These are phyloP conservation scores for Thuja plicata DNA, from an alignment of 83 land plant genomes.

Conservation along the genomic window DNA sequence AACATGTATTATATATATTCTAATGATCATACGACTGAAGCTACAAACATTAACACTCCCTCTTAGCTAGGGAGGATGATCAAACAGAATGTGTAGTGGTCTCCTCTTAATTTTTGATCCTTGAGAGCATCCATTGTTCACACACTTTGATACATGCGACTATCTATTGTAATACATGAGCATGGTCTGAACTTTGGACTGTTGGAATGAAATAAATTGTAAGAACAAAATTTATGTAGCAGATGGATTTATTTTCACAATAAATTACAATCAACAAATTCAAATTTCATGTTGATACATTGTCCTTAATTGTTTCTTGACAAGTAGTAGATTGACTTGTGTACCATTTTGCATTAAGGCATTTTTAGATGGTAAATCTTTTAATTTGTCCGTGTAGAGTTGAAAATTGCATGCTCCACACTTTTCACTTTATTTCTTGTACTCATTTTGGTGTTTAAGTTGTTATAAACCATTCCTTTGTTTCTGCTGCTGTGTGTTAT, in stretches of 20 bases:
- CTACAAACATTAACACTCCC: no score
- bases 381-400: not conserved
- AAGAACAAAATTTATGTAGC: not conserved
- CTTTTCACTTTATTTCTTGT: no score
- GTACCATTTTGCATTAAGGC: not conserved
- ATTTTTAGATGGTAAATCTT: not conserved
- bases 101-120: not conserved
- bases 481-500: no score
- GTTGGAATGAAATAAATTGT: not conserved
- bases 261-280: not conserved
- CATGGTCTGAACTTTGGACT: not conserved
- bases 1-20: no score
- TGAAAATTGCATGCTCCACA: no score
- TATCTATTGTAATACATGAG: not conserved
- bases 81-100: no score
- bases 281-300: not conserved
- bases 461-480: no score
- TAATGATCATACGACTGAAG: no score
- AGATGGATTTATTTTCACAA: not conserved
- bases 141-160: not conserved
- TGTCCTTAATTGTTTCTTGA: not conserved
- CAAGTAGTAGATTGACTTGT: not conserved
- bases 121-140: not conserved
- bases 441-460: no score
- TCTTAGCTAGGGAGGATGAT: no score